phyloP scores from a whole-genome alignment of 768 basidiomycete genomes.

The Goffeauzyma gilvescens region DNA sequence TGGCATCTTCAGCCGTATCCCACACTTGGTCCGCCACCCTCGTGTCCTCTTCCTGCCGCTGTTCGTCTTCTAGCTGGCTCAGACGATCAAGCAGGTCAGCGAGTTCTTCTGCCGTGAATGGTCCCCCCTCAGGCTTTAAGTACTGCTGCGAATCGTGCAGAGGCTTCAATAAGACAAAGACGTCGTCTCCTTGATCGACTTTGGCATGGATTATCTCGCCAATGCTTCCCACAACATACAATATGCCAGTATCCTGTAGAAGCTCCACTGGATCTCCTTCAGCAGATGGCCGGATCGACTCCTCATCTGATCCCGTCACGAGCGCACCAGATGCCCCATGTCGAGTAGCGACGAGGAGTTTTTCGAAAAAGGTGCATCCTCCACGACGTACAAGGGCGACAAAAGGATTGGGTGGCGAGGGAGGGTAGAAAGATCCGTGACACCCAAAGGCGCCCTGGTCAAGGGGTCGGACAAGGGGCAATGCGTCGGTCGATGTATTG shows the following conservation, averaged over 20 bases:
- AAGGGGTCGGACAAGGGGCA: neutral
- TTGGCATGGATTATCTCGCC: too few species aligned
- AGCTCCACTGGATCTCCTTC: constrained; percentile 8
- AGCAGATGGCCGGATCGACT: constrained; percentile 20
- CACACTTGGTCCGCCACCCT: too few species aligned
- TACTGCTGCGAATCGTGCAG: too few species aligned
- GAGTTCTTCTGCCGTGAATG: too few species aligned
- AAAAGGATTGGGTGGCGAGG: constrained; percentile 3
- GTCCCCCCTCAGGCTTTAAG: too few species aligned
- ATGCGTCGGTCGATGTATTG: neutral
- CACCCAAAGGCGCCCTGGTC: neutral
- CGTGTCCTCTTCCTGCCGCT: too few species aligned
- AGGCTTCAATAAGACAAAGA: too few species aligned
- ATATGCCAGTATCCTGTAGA: constrained; percentile 15
- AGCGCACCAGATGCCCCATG: constrained; percentile 63
- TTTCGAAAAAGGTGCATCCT: constrained; percentile 71
- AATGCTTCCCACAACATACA: too few species aligned
- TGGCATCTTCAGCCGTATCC: too few species aligned
- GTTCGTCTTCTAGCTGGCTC: too few species aligned
- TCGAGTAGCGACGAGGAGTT: constrained; percentile 48
- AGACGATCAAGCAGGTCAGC: too few species aligned
- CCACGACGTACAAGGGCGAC: constrained; percentile 52
- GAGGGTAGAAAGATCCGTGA: neutral
- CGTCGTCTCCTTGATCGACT: too few species aligned
- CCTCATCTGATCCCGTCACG: constrained; percentile 36